These are phyloP conservation scores for Kurtzmaniella quercitrusa DNA, from an alignment of 1,139 yeast genomes.

Conservation along the genomic window DNA sequence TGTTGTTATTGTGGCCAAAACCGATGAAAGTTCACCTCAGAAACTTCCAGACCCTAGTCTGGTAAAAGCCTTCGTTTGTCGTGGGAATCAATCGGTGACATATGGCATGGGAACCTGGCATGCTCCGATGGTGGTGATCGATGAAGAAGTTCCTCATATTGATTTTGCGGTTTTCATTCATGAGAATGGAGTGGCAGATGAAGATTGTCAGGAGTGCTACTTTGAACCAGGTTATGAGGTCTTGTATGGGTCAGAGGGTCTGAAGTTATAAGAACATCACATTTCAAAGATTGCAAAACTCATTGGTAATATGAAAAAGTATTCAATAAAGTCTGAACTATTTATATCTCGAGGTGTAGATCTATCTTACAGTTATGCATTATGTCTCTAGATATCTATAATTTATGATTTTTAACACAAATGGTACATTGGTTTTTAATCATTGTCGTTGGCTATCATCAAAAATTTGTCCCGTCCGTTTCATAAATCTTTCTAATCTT, in stretches of 20 bases:
- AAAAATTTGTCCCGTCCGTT: too few species aligned
- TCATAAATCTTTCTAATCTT: too few species aligned
- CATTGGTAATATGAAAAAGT: constrained; percentile 1
- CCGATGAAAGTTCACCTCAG: constrained; percentile 30
- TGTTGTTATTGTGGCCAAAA: constrained; percentile 76
- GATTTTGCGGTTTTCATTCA: constrained; percentile 86
- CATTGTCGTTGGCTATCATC: too few species aligned
- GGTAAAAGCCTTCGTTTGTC: constrained; percentile 66
- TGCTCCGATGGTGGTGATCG: constrained; percentile 88
- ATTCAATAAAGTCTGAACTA: too few species aligned
- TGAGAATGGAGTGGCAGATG: constrained; percentile 74
- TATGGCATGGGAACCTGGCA: constrained; percentile 75
- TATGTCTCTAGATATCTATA: too few species aligned
- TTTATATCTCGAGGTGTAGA: too few species aligned
- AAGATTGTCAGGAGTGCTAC: constrained; percentile 79
- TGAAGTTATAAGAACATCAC: constrained; percentile 4
- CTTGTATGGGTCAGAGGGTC: constrained; percentile 18
- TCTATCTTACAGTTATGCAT: too few species aligned
- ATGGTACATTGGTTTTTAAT: too few species aligned
- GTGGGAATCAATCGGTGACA: constrained; percentile 84
- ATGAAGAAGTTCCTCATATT: constrained; percentile 44
- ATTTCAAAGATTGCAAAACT: constrained; percentile 6
- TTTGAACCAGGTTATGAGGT: constrained; percentile 57
- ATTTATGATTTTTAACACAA: too few species aligned
- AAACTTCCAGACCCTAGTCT: constrained; percentile 58